Percentiles rank a stretch among this genome's conserved stretches.
phyloP scores from a whole-genome alignment of 495 filamentous ascomycete species.

The Penicillium coprophilum region DNA sequence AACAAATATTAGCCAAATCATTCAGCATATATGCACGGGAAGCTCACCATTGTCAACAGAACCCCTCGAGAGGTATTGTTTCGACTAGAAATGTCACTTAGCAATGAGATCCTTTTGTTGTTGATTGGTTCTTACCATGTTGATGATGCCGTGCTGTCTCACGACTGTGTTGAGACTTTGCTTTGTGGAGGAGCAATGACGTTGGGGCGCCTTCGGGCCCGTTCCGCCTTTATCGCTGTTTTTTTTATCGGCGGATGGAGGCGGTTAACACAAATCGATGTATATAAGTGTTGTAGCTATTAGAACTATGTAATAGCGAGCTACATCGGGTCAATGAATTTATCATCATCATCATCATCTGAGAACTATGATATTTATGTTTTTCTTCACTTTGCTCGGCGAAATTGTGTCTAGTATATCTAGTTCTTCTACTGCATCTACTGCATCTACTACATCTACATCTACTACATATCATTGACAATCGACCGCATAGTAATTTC shows the following conservation, averaged over 20 bases:
- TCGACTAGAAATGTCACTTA: slow-evolving; percentile 62
- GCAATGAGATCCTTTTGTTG: neutral
- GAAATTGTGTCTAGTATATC: too few species aligned
- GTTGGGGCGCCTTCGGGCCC: slow-evolving; percentile 13
- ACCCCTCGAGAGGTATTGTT: slow-evolving; percentile 93
- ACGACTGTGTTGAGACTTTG: slow-evolving; percentile 5
- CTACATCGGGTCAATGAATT: too few species aligned
- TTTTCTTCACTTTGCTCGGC: too few species aligned
- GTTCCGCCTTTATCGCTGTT: slow-evolving; percentile 8
- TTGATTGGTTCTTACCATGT: slow-evolving; percentile 5
- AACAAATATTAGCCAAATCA: slow-evolving; percentile 21
- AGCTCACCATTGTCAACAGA: slow-evolving; percentile 78
- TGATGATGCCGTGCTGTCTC: neutral
- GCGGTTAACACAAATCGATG: neutral
- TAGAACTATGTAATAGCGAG: too few species aligned
- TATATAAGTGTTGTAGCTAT: neutral
- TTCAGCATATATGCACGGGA: neutral
- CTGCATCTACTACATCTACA: too few species aligned
- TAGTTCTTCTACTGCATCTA: too few species aligned
- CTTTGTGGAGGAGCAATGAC: slow-evolving; percentile 16
- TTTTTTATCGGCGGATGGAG: neutral
- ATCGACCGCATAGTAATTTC: neutral
- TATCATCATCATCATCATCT: too few species aligned
- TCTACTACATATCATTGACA: neutral
- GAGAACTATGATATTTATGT: too few species aligned